Evolutionary conservation across 345 rosid genomes (phyloP).

Genomic region (Citrus sinensis): DVS_A1.0 CM039166.1:24157001-24157500

Average conservation of each 20-base stretch:
- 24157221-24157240: neutral
- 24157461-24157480: conserved; percentile 84
- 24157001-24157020: neutral
- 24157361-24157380: neutral
- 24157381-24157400: neutral
- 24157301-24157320: conserved; percentile 61
- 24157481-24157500: conserved; percentile 88
- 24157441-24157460: conserved; percentile 90
- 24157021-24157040: neutral
- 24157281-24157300: conserved; percentile 84
- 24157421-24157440: conserved; percentile 34
- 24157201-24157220: neutral
- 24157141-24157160: conserved; percentile 60
- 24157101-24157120: conserved; percentile 73
- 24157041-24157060: conserved; percentile 69
- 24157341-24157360: conserved; percentile 59
- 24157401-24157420: neutral
- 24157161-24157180: conserved; percentile 57
- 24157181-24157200: conserved; percentile 81
- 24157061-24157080: conserved; percentile 90
- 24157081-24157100: conserved; percentile 74
- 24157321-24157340: conserved; percentile 88
- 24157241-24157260: conserved; percentile 1
- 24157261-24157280: conserved; percentile 61
- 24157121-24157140: conserved; percentile 87